Evolutionary conservation across 2,329 filamentous ascomycete genomes (phyloP).

Genomic region (Diaporthe humulicola): DNA sequence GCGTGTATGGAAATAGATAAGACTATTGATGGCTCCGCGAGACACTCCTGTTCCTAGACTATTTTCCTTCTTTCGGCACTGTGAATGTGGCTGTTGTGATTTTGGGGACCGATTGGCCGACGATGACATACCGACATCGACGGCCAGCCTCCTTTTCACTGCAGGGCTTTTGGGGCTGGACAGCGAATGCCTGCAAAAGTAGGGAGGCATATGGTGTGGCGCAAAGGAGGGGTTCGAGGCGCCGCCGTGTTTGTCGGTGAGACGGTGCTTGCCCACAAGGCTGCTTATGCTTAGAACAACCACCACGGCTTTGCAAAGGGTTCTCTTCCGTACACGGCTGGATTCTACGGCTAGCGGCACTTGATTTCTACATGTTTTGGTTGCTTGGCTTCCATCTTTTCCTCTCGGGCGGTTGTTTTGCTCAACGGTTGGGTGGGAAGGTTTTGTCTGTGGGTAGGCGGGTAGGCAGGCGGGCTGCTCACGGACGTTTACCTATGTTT

Average conservation of each 20-base stretch:
- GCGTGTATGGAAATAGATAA: slow-evolving; percentile 21
- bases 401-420: background rate
- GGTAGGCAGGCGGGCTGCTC: background rate
- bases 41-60: background rate
- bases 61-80: background rate
- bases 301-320: background rate
- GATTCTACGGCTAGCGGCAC: background rate
- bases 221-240: background rate
- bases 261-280: background rate
- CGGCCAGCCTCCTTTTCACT: no score
- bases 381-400: background rate
- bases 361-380: background rate
- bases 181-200: background rate
- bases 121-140: background rate
- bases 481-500: background rate
- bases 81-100: background rate
- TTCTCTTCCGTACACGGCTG: background rate
- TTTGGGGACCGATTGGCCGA: background rate
- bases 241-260: background rate
- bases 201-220: background rate
- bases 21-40: slow-evolving; percentile 28
- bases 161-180: background rate
- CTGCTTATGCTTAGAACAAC: background rate
- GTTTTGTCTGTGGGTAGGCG: background rate
- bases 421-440: background rate